phyloP scores from a whole-genome alignment of 1,284 basidiomycete genomes.

The Leccinum solheimii region DNA sequence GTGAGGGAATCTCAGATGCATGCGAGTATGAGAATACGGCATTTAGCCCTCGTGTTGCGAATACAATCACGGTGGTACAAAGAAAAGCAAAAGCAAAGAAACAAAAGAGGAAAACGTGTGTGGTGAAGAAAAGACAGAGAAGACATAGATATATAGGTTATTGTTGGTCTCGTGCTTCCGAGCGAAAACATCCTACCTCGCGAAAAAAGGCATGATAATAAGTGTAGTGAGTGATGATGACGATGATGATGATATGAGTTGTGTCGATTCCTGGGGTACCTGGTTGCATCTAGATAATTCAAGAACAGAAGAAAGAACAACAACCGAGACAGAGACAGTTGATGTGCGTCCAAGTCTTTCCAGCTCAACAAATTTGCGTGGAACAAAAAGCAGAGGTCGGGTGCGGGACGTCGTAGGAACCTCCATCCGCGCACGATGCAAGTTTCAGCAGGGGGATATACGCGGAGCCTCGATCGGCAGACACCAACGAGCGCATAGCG shows the following conservation, averaged over 20 bases:
- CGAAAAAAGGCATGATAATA: neutral
- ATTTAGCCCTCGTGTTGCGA: neutral
- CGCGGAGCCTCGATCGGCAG: neutral
- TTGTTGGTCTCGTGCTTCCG: neutral
- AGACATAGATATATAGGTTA: neutral
- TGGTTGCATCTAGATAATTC: constrained; percentile 23
- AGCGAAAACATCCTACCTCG: neutral
- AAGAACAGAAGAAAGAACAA: neutral
- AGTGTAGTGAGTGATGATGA: constrained; percentile 3
- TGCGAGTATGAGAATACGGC: neutral
- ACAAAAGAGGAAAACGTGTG: neutral
- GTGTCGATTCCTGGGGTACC: constrained; percentile 7
- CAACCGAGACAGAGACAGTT: neutral
- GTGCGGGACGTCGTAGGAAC: neutral
- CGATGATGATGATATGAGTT: neutral
- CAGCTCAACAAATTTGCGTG: neutral
- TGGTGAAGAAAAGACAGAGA: neutral
- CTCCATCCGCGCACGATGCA: neutral
- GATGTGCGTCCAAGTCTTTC: neutral
- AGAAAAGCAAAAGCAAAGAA: neutral
- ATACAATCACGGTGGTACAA: neutral
- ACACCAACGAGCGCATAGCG: neutral
- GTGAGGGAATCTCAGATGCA: neutral
- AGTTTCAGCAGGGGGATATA: neutral
- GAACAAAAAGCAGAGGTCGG: neutral